A percentile compares a stretch with the other conserved stretches of the same genome.
phyloP scores from a whole-genome alignment of 2,329 filamentous ascomycete genomes.

The Rhinocladiella similis region DNA sequence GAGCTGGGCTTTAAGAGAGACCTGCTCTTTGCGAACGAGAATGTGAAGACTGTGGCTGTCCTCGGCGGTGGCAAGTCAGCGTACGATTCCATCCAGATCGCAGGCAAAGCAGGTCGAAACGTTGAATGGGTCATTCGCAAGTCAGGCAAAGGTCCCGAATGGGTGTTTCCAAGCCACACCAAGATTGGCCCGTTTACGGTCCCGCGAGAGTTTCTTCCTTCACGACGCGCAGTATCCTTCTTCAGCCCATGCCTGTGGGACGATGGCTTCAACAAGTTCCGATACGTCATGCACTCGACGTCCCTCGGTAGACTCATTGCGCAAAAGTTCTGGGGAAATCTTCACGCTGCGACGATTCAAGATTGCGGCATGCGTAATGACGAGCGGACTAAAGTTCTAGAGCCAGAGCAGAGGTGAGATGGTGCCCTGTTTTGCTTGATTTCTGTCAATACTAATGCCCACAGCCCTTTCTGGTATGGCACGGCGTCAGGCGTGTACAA shows the following conservation, averaged over 20 bases:
- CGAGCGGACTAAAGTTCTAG: constrained; percentile 45
- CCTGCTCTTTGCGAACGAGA: constrained; percentile 43
- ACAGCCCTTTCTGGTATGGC: constrained; percentile 53
- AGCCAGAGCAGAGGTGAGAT: constrained; percentile 37
- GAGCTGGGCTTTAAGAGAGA: constrained; percentile 46
- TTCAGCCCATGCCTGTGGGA: constrained; percentile 76
- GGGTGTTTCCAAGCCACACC: constrained; percentile 33
- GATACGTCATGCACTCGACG: constrained; percentile 53
- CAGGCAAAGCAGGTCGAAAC: constrained; percentile 55
- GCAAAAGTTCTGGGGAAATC: constrained; percentile 53
- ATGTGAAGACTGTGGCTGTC: constrained; percentile 50
- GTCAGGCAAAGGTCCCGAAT: constrained; percentile 42
- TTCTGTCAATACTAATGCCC: neutral
- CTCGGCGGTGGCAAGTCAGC: constrained; percentile 66
- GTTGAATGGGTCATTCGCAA: constrained; percentile 46
- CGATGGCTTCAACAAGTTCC: constrained; percentile 46
- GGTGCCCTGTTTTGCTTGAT: neutral
- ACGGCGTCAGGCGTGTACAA: constrained; percentile 61
- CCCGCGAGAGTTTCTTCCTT: constrained; percentile 67
- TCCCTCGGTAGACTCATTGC: constrained; percentile 51
- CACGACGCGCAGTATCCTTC: constrained; percentile 68
- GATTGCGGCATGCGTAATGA: constrained; percentile 49
- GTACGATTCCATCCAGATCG: constrained; percentile 65
- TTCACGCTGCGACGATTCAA: constrained; percentile 50
- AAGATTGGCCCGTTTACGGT: constrained; percentile 56